Conservation (phyloP, 2,329 filamentous ascomycete genomes). For the Hyphodiscus sp. region DNA sequence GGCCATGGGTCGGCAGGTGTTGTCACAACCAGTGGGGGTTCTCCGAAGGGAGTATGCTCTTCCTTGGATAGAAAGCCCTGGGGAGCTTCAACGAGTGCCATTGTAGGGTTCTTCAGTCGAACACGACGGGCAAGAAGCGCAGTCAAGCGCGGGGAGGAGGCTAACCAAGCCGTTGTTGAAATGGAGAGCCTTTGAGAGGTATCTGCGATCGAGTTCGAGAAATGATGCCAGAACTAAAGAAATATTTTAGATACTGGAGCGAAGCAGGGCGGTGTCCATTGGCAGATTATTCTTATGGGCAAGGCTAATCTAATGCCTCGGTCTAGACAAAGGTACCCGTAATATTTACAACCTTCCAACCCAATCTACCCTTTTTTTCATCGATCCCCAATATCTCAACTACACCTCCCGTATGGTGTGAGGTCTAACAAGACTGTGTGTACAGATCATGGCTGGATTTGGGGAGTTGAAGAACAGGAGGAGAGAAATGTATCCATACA, state of each 20-base stretch:
- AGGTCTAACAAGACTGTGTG: background rate
- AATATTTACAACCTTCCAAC: background rate
- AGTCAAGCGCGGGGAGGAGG: conserved; percentile 44
- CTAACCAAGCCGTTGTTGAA: conserved; percentile 28
- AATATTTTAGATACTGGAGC: background rate
- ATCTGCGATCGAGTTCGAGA: background rate
- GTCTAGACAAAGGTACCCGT: background rate
- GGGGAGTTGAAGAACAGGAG: conserved; percentile 51
- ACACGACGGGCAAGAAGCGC: conserved; percentile 45
- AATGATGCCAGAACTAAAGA: background rate
- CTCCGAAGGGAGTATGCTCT: conserved; percentile 32
- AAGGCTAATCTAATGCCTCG: background rate
- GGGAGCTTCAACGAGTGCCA: conserved; percentile 35
- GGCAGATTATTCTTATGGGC: background rate
- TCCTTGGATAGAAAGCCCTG: conserved; percentile 24
- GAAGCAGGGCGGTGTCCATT: background rate
- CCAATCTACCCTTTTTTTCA: background rate
- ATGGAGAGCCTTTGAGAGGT: background rate
- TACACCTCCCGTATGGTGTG: background rate
- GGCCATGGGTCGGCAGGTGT: conserved; percentile 52
- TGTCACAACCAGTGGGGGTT: conserved; percentile 42
- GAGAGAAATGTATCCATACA: conserved; percentile 69
- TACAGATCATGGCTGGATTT: conserved; percentile 23
- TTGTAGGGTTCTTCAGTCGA: conserved; percentile 32
- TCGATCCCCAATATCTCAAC: background rate